Conservation (phyloP, 1,284 basidiomycete species). For the Tilletia walkeri region DNA sequence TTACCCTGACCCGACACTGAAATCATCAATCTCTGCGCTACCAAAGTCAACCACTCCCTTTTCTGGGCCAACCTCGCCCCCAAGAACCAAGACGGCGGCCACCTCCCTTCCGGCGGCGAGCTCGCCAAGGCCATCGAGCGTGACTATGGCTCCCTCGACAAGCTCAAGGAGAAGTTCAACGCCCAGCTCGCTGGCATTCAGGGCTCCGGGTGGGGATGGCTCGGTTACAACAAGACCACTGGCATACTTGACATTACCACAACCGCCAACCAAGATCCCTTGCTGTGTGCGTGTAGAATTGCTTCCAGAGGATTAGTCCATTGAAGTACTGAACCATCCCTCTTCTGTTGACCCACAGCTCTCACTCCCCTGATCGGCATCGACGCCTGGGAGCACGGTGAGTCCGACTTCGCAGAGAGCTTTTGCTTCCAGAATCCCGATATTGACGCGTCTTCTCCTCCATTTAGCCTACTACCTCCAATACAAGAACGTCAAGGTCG, state of each 20-base stretch:
- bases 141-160: conserved; percentile 51
- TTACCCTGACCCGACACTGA: too few relatives aligned
- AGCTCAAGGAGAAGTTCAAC: conserved; percentile 47
- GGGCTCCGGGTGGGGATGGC: conserved; percentile 54
- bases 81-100: conserved; percentile 45
- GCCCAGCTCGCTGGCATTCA: conserved; percentile 44
- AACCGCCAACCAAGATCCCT: conserved; percentile 54
- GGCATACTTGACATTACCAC: conserved; percentile 50
- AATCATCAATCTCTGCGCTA: too few relatives aligned
- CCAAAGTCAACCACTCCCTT: conserved; percentile 51
- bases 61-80: conserved; percentile 55
- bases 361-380: conserved; percentile 53
- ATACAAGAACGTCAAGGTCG: conserved; percentile 54
- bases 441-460: not conserved
- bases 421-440: too few relatives aligned
- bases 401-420: conserved; percentile 20
- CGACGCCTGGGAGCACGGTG: conserved; percentile 54
- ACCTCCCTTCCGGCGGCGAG: conserved; percentile 36
- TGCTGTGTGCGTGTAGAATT: conserved; percentile 32
- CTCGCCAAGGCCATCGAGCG: conserved; percentile 51
- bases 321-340: not conserved
- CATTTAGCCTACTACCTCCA: conserved; percentile 30
- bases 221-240: conserved; percentile 43
- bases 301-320: not conserved
- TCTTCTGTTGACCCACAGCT: conserved; percentile 21